Base-by-base conservation (phyloP, 768 basidiomycete species). In the Tephrocybe sp. region DNA sequence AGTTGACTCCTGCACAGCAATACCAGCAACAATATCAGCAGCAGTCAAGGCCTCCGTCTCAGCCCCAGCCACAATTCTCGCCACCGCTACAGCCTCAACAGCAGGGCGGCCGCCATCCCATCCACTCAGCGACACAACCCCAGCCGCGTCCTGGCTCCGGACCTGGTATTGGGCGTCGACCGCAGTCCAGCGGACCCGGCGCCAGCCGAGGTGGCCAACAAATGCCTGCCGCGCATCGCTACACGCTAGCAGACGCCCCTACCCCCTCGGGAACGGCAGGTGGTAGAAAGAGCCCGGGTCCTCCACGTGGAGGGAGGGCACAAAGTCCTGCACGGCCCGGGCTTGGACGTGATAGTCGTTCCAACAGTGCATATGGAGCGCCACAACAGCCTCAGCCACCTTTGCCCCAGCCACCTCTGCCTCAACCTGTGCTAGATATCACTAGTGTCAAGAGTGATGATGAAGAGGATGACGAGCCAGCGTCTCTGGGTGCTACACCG, bases 201-300 rank as follows among this genome's bases (percentile, higher is more conserved):
- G 43, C 21, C 22, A 45, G 40, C 8, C 48, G 35, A n/a, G 43
- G 43, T 9, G 37, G 19, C 15, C 60, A 64, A 31, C 69, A 68
- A 38, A 70, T 71, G 54, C 61, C 69, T 3, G 59, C 63, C 36
- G 65, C 70, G 26, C 68, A 78, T 30, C 69, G 79, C 15, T 81
- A 81, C 60, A 75, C 75, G 4, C 67, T 81, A 5, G 64, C 68
- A 4, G 79, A 81, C 58, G 67, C 72, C 65, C 22, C 60, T 56
- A 45, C 51, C 2, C 59, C 62, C 3, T 34, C 53, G 38, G 28
- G 40, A 27, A 38, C 25, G 50, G 21, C n/a, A 39, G 59, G 52
- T 16, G 52, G 24, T 31, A 52, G 54, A 22, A 39, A 57, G 15
- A 59, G 60, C 28, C 55, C 52, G 19, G 57, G 59, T 12, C 41